Percentiles rank a stretch among this genome's conserved stretches.
phyloP scores from a whole-genome alignment of 805 yeast genomes.

The Ogataea zsoltii region DNA sequence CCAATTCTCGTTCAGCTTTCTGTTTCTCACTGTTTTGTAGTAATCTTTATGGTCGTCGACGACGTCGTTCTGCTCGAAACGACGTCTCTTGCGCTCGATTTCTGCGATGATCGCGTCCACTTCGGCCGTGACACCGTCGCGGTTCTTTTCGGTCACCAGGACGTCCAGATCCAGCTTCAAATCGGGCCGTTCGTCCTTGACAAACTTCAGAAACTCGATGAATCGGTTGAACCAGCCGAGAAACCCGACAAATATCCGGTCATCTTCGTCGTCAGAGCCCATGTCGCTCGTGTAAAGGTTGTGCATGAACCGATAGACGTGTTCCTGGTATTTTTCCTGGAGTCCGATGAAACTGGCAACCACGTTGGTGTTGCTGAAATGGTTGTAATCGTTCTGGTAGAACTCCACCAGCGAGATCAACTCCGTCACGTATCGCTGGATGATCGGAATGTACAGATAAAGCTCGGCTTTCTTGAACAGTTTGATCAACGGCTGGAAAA shows the following conservation, averaged over 20 bases:
- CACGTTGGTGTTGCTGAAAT: conserved; percentile 48
- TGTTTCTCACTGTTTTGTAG: conserved; percentile 24
- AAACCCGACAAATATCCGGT: conserved; percentile 62
- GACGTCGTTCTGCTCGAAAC: conserved; percentile 38
- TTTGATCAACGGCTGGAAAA: conserved; percentile 72
- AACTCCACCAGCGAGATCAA: conserved; percentile 56
- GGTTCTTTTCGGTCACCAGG: conserved; percentile 34
- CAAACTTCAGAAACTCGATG: conserved; percentile 60
- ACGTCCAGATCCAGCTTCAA: conserved; percentile 47
- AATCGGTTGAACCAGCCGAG: conserved; percentile 74
- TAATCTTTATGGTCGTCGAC: conserved; percentile 23
- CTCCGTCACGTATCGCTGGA: conserved; percentile 68
- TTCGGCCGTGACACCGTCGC: conserved; percentile 37
- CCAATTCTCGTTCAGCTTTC: conserved; percentile 42
- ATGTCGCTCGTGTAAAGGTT: conserved; percentile 79
- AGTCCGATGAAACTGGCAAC: conserved; percentile 67
- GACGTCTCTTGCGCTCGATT: conserved; percentile 38
- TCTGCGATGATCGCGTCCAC: conserved; percentile 40
- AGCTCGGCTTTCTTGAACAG: conserved; percentile 68
- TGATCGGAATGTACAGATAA: conserved; percentile 61
- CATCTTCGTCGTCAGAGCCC: conserved; percentile 32
- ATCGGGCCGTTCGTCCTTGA: conserved; percentile 45
- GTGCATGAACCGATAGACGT: conserved; percentile 74
- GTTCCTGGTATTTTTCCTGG: conserved; percentile 69
- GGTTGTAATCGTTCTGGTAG: conserved; percentile 45